These are phyloP conservation scores for Zelonia costaricensis DNA, from an alignment of 208 protist genomes.

Conservation along the genomic window DNA sequence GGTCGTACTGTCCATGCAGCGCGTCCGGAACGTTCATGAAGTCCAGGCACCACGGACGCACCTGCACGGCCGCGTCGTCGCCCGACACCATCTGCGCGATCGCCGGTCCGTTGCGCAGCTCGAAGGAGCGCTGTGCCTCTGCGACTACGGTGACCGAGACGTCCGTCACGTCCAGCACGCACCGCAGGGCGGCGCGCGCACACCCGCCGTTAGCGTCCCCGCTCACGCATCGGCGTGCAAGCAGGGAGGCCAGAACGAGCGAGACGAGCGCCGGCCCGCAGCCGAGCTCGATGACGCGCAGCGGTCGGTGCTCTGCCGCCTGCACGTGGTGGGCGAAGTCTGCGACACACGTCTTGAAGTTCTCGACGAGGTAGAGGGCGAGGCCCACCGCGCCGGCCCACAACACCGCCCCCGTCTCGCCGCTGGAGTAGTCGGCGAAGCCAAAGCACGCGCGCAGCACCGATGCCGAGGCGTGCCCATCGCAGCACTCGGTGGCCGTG, in stretches of 20 bases:
- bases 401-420: conserved; percentile 54
- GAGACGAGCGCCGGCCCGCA: conserved; percentile 56
- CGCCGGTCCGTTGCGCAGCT: conserved; percentile 23
- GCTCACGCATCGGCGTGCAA: conserved; percentile 2
- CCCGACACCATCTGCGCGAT: conserved; percentile 1
- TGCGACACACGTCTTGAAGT: conserved; percentile 10
- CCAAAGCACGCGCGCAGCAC: conserved; percentile 40
- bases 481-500: neutral
- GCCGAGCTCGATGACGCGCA: conserved; percentile 52
- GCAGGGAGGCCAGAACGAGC: conserved; percentile 28
- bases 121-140: conserved; percentile 34
- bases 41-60: conserved; percentile 34
- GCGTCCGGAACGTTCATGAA: conserved; percentile 31
- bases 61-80: neutral
- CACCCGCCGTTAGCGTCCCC: too few species aligned
- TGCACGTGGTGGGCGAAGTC: neutral
- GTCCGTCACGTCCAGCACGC: conserved; percentile 50
- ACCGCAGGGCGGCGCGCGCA: neutral
- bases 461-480: neutral
- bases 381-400: conserved; percentile 64
- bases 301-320: neutral
- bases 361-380: conserved; percentile 43
- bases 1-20: conserved; percentile 31
- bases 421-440: conserved; percentile 55
- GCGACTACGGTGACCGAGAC: conserved; percentile 35